Evolutionary conservation across 208 protist species (phyloP).

Genomic region (Leishmania gerbilli): DNA sequence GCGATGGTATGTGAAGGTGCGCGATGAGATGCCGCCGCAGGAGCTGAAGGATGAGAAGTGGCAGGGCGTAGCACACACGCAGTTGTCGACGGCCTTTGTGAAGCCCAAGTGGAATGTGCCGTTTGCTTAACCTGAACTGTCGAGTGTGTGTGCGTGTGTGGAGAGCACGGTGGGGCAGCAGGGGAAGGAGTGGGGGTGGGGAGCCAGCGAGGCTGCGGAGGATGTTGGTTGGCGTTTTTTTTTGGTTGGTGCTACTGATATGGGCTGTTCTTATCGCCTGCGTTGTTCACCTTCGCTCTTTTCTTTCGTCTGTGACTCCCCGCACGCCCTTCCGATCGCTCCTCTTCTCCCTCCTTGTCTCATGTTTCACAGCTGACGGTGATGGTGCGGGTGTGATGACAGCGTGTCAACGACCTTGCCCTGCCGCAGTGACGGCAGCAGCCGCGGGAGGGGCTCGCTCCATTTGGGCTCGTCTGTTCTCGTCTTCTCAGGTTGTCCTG

Average conservation of each 20-base stretch:
- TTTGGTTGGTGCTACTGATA: not conserved
- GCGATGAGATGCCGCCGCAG: constrained; percentile 83
- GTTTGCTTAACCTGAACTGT: constrained; percentile 51
- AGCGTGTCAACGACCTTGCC: not conserved
- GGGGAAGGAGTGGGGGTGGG: not conserved
- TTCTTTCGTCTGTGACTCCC: not conserved
- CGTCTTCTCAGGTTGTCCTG: not conserved
- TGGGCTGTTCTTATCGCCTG: not conserved
- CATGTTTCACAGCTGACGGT: not conserved
- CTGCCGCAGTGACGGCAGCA: not conserved
- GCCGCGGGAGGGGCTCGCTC: not conserved
- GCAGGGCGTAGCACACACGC: constrained; percentile 82
- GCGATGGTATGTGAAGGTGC: constrained; percentile 82
- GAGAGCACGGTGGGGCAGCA: no score
- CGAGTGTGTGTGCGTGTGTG: not conserved
- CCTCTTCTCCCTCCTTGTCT: not conserved
- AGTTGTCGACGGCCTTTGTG: constrained; percentile 73
- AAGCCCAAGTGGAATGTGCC: constrained; percentile 85
- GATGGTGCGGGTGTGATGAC: not conserved
- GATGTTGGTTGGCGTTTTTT: not conserved
- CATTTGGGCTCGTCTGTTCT: not conserved
- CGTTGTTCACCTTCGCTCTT: not conserved
- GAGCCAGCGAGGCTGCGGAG: not conserved
- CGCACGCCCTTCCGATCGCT: constrained; percentile 1
- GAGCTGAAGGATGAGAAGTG: constrained; percentile 76